A percentile compares a stretch with the other conserved stretches of the same genome.
Conservation (phyloP, 2,329 filamentous ascomycete genomes). For the Xylariaceae sp. region DNA sequence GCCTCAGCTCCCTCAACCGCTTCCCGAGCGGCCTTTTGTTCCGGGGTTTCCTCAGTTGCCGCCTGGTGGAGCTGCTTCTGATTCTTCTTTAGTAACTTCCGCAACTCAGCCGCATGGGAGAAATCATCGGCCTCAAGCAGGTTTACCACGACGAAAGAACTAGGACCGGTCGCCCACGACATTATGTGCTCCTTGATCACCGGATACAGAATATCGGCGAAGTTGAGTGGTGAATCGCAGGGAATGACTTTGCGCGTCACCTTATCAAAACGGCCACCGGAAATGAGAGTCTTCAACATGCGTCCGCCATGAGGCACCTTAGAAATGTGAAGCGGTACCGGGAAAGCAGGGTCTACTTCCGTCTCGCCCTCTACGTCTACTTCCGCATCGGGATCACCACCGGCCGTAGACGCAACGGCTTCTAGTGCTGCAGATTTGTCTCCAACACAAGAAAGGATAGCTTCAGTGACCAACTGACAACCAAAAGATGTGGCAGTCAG, state of each 20-base stretch:
- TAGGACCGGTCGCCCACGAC: conserved; percentile 81
- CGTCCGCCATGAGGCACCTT: conserved; percentile 65
- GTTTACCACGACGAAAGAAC: conserved; percentile 82
- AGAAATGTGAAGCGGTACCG: conserved; percentile 54
- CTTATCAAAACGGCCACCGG: conserved; percentile 83
- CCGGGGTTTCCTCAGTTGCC: conserved; percentile 55
- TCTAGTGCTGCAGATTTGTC: conserved; percentile 74
- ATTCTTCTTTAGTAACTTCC: conserved; percentile 68
- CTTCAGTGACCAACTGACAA: conserved; percentile 80
- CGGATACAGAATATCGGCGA: conserved; percentile 78
- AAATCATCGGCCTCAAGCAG: conserved; percentile 76
- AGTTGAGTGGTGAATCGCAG: conserved; percentile 73
- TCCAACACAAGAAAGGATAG: conserved; percentile 71
- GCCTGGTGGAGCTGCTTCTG: conserved; percentile 69
- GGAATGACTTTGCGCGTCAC: conserved; percentile 67
- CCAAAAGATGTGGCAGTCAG: conserved; percentile 77
- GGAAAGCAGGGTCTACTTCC: conserved; percentile 32
- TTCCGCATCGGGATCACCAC: conserved; percentile 47
- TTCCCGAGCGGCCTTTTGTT: conserved; percentile 52
- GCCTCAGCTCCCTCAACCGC: conserved; percentile 51
- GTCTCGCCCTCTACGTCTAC: conserved; percentile 25
- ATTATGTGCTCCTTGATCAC: conserved; percentile 73
- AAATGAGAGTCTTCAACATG: conserved; percentile 87
- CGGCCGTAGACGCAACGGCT: conserved; percentile 64
- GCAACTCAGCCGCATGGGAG: conserved; percentile 61